Evolutionary conservation across 164 flowering plant species (phyloP), one percentile per base, ranked within the genome.

Genomic region (Protea cynaroides): DNA sequence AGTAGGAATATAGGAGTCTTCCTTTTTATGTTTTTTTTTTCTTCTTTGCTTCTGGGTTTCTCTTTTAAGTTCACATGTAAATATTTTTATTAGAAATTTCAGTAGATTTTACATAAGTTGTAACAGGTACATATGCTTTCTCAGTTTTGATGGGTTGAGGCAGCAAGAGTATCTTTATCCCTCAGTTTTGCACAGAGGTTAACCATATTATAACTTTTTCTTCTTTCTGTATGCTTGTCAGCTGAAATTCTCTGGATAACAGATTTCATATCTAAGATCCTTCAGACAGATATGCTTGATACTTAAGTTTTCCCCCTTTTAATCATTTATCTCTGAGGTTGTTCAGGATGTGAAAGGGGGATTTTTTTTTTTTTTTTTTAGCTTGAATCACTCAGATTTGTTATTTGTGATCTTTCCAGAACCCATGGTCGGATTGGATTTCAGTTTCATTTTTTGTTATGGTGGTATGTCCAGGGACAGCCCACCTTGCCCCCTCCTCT

Each of bases 81-180:
- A 59, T 21, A 3, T 29, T 25, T 40, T 38, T 19, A 8, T 53
- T 29, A 43, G 7, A 63, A 34, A 22, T 52, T 29, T 51, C 19
- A 22, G 12, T n/a, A 25, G 46, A 2, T 21, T 49, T 49, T 13
- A 4, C 52, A 49, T 14, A 19, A 49, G 19, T 49, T 15, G n/a
- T 18, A 18, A 49, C 52, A 2, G 12, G 14, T 21, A 38, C 53
- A 36, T 17, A 49, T 49, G 52, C n/a, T 49, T 49, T 49, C 52
- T 15, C 52, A 49, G 52, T 49, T 49, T 51, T 52, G 58, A 63
- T 51, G 65, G 58, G 36, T 52, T 18, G 37, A 25, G 58, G 8
- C 38, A 49, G 52, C n/a, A 18, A 18, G n/a, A 18, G n/a, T 49
- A 13, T 49, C 18, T 49, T 49, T 19, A 49, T 49, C 52, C 19